Evolutionary conservation across 2,329 filamentous ascomycete species (phyloP).

Genomic region (Colletotrichum euphorbiae): DNA sequence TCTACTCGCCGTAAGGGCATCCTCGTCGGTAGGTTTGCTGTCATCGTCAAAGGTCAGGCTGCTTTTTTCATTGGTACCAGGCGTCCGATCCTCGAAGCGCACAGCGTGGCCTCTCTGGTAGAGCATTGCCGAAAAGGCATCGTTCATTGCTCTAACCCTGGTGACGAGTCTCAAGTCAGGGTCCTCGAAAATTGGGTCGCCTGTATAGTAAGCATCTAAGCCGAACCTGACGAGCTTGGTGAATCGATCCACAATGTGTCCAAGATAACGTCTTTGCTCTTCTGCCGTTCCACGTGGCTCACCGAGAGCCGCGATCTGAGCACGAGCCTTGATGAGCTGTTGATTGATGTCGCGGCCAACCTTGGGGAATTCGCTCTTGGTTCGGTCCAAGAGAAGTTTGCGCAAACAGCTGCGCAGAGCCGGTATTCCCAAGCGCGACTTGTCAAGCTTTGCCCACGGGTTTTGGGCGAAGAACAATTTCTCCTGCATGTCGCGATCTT

Average conservation of each 20-base stretch:
- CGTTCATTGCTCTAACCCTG: constrained; percentile 51
- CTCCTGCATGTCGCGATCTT: background rate
- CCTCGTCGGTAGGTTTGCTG: background rate
- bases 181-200: constrained; percentile 46
- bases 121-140: constrained; percentile 49
- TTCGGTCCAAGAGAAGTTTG: constrained; percentile 45
- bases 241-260: constrained; percentile 49
- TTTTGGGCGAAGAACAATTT: constrained; percentile 1
- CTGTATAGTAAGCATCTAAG: constrained; percentile 51
- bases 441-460: constrained; percentile 41
- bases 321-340: constrained; percentile 20
- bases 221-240: constrained; percentile 45
- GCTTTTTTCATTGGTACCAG: background rate
- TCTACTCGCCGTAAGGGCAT: background rate
- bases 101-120: constrained; percentile 42
- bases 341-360: constrained; percentile 43
- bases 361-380: constrained; percentile 45
- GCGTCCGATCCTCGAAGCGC: constrained; percentile 29
- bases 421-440: constrained; percentile 42
- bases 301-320: constrained; percentile 47
- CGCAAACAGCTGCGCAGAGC: constrained; percentile 43
- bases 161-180: constrained; percentile 52
- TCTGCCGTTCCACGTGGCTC: constrained; percentile 44
- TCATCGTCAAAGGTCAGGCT: constrained; percentile 38
- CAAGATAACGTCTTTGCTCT: constrained; percentile 52